phyloP scores from a whole-genome alignment of 768 basidiomycete species.

The Hydnum rufescens region DNA sequence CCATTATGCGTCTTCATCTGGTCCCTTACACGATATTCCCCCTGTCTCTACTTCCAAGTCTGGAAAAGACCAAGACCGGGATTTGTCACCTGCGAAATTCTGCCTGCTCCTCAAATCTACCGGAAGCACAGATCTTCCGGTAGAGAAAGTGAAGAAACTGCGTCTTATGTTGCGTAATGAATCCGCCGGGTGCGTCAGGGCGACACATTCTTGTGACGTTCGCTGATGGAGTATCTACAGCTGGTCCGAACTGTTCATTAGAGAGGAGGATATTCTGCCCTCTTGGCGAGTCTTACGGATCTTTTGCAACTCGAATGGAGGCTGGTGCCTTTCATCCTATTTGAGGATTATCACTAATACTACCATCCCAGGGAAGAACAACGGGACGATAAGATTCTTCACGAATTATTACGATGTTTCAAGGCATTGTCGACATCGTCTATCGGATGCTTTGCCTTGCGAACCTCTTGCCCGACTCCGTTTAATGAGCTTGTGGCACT shows the following conservation, averaged over 20 bases:
- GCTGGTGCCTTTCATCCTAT: conserved; percentile 25
- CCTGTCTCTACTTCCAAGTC: conserved; percentile 16
- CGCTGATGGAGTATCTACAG: conserved; percentile 22
- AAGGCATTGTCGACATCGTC: conserved; percentile 83
- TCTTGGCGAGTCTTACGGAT: conserved; percentile 73
- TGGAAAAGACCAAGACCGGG: conserved; percentile 19
- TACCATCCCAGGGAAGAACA: conserved; percentile 66
- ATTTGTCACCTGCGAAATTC: conserved; percentile 42
- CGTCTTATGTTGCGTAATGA: conserved; percentile 78
- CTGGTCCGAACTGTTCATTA: conserved; percentile 79
- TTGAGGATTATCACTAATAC: conserved; percentile 6
- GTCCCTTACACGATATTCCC: conserved; percentile 9
- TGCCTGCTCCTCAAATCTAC: conserved; percentile 45
- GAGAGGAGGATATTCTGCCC: conserved; percentile 64
- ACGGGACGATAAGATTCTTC: conserved; percentile 85
- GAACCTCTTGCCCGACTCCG: conserved; percentile 75
- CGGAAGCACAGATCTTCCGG: conserved; percentile 58
- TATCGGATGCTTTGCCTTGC: conserved; percentile 75
- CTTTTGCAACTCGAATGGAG: conserved; percentile 94
- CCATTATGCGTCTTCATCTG: neutral
- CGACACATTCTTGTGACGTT: neutral
- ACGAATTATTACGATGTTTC: conserved; percentile 82
- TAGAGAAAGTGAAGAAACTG: conserved; percentile 74
- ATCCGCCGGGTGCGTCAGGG: conserved; percentile 43
- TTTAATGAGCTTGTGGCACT: conserved; percentile 67